Base-by-base conservation (phyloP, 1,284 basidiomycete genomes). In the Cryptococcus wingfieldii region DNA sequence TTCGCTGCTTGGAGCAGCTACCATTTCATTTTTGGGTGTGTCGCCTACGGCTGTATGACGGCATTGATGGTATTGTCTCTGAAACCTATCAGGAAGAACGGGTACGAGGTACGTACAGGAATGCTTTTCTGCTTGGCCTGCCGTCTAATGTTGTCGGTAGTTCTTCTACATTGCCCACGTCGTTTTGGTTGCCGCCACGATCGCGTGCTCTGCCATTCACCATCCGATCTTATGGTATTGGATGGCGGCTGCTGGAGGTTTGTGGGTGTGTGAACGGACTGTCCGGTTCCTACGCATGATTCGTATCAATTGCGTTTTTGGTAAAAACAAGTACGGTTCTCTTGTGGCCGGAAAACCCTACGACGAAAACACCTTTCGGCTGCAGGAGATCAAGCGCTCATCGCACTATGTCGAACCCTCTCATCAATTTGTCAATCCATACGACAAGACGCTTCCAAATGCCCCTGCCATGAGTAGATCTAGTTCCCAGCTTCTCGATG, bases 91-190 rank as follows among this genome's bases (percentile, higher is more conserved):
- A 82, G 90, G 38, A 82, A 82, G 50, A 77, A 79, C 12, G 82
- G 83, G 64, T 93, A 90, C 74, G 89, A 91, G 71, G 70, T 78
- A 56, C 66, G 69, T 64, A 12, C 14, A 13, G 14, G 25, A 34
- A 34, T 10, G 31, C 31, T 34, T 34, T 3, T 6, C 5, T 34
- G 16, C 14, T 39, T 38, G 19, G n/a, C 10, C 25, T 43, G 4
- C 13, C 23, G n/a, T 6, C 5, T 27, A n/a, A 38, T 53, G 19
- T 52, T 49, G 7, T n/a, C 13, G 5, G 14, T 56, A 76, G 73
- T 68, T 79, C 23, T 93, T 93, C 78, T 91, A 88, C 71, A 75
- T 83, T 58, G 70, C 83, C 3, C 90, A 93, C 68, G 69, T 91
- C 50, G 67, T 86, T 43, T 79, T 88, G 23, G 83, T 85, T 18